A percentile compares a stretch with the other conserved stretches of the same genome.
Conservation (phyloP, 192 early-diverging fungal genomes). For the Phlyctochytrium bullatum region DNA sequence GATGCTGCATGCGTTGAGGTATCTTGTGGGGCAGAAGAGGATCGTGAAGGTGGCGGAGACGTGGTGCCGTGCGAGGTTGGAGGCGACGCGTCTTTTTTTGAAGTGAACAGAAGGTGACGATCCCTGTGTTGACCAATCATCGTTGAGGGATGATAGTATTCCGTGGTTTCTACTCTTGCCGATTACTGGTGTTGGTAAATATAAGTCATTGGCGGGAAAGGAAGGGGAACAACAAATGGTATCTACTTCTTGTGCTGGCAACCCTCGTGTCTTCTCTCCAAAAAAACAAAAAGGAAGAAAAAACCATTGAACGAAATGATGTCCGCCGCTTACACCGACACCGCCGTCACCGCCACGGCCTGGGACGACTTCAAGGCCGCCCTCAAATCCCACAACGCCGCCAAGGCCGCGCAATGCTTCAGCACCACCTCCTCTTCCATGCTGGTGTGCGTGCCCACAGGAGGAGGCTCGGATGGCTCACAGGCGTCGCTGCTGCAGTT, state of each 20-base stretch:
- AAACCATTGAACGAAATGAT: conserved; percentile 1
- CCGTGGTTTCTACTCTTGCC: no score
- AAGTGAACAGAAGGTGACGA: no score
- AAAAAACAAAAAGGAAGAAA: no score
- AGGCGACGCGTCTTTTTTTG: background rate
- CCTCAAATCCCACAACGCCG: background rate
- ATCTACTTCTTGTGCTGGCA: no score
- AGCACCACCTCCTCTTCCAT: background rate
- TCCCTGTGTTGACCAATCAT: no score
- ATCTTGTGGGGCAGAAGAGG: background rate
- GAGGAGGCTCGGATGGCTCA: conserved; percentile 19
- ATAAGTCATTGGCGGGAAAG: no score
- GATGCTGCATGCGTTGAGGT: background rate
- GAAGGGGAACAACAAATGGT: no score
- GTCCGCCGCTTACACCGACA: background rate
- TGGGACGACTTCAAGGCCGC: conserved; percentile 2
- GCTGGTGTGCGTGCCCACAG: conserved; percentile 24
- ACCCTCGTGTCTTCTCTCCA: no score
- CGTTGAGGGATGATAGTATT: no score
- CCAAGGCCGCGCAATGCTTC: conserved; percentile 16
- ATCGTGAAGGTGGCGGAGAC: background rate
- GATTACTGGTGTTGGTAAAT: no score
- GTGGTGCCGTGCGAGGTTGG: background rate
- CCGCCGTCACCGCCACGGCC: background rate
- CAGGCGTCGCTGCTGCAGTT: conserved; percentile 10